Evolutionary conservation across 2,329 filamentous ascomycete species (phyloP).

Genomic region (Penicillium nordicum): DNA sequence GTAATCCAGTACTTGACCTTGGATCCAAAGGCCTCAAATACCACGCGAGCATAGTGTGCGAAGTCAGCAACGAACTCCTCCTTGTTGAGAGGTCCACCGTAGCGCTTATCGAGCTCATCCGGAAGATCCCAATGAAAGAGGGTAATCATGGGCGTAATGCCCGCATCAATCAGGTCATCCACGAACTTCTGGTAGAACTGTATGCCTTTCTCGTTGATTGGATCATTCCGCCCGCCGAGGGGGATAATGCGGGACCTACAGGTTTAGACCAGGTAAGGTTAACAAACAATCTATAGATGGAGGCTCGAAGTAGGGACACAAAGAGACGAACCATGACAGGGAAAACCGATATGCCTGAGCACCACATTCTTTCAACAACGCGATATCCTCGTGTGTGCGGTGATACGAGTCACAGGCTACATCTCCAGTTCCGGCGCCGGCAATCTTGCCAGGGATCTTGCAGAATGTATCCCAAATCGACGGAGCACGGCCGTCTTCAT

Average conservation of each 20-base stretch:
- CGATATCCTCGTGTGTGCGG: constrained; percentile 71
- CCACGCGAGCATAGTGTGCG: constrained; percentile 70
- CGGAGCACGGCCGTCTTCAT: constrained; percentile 73
- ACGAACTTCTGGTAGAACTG: constrained; percentile 76
- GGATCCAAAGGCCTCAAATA: constrained; percentile 68
- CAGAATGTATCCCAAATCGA: constrained; percentile 93
- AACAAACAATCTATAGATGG: background rate
- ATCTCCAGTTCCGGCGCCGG: constrained; percentile 69
- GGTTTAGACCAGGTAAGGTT: background rate
- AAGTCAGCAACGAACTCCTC: constrained; percentile 80
- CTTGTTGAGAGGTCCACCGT: constrained; percentile 76
- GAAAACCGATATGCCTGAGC: constrained; percentile 80
- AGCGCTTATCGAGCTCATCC: constrained; percentile 71
- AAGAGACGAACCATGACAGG: constrained; percentile 58
- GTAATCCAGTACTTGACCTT: constrained; percentile 87
- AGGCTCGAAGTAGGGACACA: background rate
- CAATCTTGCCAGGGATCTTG: constrained; percentile 75
- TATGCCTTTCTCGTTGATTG: constrained; percentile 73
- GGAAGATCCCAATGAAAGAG: constrained; percentile 88
- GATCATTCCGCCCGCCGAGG: constrained; percentile 76
- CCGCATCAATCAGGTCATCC: constrained; percentile 70
- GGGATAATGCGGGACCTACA: constrained; percentile 70
- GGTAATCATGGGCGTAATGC: constrained; percentile 77
- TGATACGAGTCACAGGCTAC: constrained; percentile 86
- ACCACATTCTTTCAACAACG: constrained; percentile 69